phyloP scores from a whole-genome alignment of 768 basidiomycete genomes.

The Scleroderma citrinum region DNA sequence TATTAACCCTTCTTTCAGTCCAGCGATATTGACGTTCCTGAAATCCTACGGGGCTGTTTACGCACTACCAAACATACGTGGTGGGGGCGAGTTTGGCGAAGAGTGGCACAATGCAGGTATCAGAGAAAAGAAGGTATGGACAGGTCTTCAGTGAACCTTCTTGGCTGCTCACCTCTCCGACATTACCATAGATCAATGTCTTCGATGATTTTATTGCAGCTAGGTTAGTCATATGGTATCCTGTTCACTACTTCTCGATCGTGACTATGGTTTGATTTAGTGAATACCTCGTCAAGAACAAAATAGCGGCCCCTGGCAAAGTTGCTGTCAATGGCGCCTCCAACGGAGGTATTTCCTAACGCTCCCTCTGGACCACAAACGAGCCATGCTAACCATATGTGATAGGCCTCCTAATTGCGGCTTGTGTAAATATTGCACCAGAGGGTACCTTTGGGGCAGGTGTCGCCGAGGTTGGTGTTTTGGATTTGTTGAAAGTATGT shows the following conservation, averaged over 20 bases:
- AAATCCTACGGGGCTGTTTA: conserved; percentile 64
- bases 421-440: conserved; percentile 76
- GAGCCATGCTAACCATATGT: conserved; percentile 2
- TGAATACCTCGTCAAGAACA: conserved; percentile 66
- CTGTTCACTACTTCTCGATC: not conserved
- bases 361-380: not conserved
- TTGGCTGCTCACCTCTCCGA: conserved; percentile 3
- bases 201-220: conserved; percentile 84
- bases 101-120: conserved; percentile 77
- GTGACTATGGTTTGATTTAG: conserved; percentile 28
- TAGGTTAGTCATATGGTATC: conserved; percentile 41
- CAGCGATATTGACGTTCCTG: conserved; percentile 66
- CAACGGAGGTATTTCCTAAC: conserved; percentile 59
- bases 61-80: conserved; percentile 56
- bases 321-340: conserved; percentile 75
- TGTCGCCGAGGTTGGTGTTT: conserved; percentile 77
- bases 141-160: conserved; percentile 1
- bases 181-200: conserved; percentile 48
- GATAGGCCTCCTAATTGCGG: conserved; percentile 71
- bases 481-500: conserved; percentile 68
- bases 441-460: conserved; percentile 73
- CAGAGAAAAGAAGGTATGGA: conserved; percentile 58
- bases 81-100: conserved; percentile 77
- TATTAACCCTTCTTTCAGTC: conserved; percentile 66
- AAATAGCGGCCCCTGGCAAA: conserved; percentile 62